Conservation (phyloP, 2,329 filamentous ascomycete species). For the Hypoxylon sp. region DNA sequence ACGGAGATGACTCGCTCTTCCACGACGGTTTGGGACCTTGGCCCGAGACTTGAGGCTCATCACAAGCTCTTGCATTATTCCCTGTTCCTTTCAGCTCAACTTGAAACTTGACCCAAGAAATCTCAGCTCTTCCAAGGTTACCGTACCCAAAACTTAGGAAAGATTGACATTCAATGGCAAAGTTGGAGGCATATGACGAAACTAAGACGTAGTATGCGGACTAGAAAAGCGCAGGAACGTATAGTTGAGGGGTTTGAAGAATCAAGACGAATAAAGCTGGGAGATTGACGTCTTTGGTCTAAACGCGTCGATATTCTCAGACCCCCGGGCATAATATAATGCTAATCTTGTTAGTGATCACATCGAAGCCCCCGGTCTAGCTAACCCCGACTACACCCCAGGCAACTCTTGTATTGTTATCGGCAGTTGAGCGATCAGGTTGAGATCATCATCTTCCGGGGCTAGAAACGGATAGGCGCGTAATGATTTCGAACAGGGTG, state of each 20-base stretch:
- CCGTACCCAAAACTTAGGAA: slow-evolving; percentile 12
- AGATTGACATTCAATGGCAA: slow-evolving; percentile 5
- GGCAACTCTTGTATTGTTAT: slow-evolving; percentile 30
- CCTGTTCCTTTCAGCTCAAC: slow-evolving; percentile 12
- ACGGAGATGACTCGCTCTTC: slow-evolving; percentile 11
- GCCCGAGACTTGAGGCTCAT: background rate
- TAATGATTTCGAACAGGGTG: slow-evolving; percentile 17
- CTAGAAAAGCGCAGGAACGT: slow-evolving; percentile 1
- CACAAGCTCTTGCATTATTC: slow-evolving; percentile 3
- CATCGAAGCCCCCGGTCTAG: slow-evolving; percentile 10
- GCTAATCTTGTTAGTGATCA: slow-evolving; percentile 15
- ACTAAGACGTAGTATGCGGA: slow-evolving; percentile 14
- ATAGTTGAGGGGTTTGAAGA: slow-evolving; percentile 15
- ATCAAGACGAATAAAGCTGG: slow-evolving; percentile 16
- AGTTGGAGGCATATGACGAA: slow-evolving; percentile 25
- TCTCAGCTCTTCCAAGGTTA: slow-evolving; percentile 2
- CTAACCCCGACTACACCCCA: slow-evolving; percentile 18
- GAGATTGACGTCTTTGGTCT: slow-evolving; percentile 24
- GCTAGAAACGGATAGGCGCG: slow-evolving; percentile 32
- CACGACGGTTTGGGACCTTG: slow-evolving; percentile 2
- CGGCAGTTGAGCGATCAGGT: slow-evolving; percentile 45
- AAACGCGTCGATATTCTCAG: slow-evolving; percentile 13
- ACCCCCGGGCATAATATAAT: background rate
- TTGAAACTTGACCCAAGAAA: slow-evolving; percentile 4
- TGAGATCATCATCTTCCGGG: slow-evolving; percentile 36